These are phyloP conservation scores for Crithidia sp. DNA, from an alignment of 208 protist genomes.

Conservation along the genomic window DNA sequence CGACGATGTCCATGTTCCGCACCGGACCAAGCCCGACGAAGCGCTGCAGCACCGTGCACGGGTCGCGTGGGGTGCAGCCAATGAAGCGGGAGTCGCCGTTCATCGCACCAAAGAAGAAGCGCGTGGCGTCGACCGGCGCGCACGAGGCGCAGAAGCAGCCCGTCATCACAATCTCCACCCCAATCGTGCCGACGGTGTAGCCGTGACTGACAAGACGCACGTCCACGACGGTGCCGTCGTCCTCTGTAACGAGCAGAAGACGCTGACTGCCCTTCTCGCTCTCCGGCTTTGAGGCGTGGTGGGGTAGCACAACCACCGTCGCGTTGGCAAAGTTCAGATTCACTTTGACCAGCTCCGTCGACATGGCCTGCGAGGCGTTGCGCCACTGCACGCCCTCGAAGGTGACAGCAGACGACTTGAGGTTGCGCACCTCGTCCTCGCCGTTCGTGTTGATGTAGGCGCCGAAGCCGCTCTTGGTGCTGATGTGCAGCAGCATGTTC, in stretches of 20 bases:
- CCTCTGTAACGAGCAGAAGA: conserved; percentile 73
- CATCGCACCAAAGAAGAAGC: conserved; percentile 66
- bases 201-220: conserved; percentile 54
- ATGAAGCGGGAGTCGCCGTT: conserved; percentile 69
- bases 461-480: conserved; percentile 79
- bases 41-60: conserved; percentile 47
- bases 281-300: not conserved
- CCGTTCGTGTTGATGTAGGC: conserved; percentile 77
- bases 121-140: conserved; percentile 14
- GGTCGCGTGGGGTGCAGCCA: conserved; percentile 16
- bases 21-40: conserved; percentile 61
- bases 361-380: conserved; percentile 46
- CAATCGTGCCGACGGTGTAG: conserved; percentile 54
- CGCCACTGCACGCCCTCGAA: conserved; percentile 61
- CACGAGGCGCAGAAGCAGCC: conserved; percentile 55
- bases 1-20: conserved; percentile 58
- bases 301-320: conserved; percentile 26
- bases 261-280: conserved; percentile 24
- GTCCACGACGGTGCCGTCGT: conserved; percentile 73
- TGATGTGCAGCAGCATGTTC: conserved; percentile 84
- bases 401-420: conserved; percentile 48
- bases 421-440: conserved; percentile 66
- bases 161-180: conserved; percentile 48
- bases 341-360: conserved; percentile 54
- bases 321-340: conserved; percentile 83